Conservation (phyloP, 352 stramenopile species). For the Plasmopara halstedii region DNA sequence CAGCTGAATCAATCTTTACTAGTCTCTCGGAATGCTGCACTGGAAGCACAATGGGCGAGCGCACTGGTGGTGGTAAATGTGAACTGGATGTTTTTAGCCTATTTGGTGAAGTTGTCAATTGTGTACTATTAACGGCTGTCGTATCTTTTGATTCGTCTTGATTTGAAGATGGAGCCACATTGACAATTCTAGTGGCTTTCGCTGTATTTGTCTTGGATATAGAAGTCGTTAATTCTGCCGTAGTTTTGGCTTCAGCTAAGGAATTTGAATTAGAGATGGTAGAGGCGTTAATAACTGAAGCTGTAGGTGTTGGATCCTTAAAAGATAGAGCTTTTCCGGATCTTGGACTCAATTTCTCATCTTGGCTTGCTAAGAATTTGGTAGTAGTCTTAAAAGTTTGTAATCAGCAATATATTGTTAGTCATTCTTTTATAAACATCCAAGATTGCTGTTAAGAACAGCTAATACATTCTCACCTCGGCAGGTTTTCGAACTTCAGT, state of each 20-base stretch:
- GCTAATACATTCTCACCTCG: conserved; percentile 13
- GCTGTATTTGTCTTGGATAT: background rate
- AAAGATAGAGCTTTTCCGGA: background rate
- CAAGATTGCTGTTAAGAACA: too few species aligned
- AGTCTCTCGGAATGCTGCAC: conserved; percentile 50
- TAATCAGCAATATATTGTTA: too few species aligned
- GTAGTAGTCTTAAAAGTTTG: too few species aligned
- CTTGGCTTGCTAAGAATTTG: background rate
- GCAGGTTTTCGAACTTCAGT: background rate
- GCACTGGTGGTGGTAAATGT: conserved; percentile 12
- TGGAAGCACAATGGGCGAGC: conserved; percentile 36
- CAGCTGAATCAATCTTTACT: conserved; percentile 49
- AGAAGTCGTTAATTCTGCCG: background rate
- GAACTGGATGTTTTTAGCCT: conserved; percentile 4
- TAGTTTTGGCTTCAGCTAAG: background rate
- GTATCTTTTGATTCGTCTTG: conserved; percentile 9
- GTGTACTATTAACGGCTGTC: conserved; percentile 18
- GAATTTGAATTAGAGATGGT: conserved; percentile 1
- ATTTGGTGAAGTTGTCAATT: conserved; percentile 3
- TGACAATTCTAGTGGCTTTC: background rate
- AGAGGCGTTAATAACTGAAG: background rate
- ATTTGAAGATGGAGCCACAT: background rate
- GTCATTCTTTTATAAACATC: too few species aligned
- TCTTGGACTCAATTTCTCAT: background rate
- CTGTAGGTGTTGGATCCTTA: conserved; percentile 1